Evolutionary conservation across 106 monocot genomes (phyloP), one percentile per base, ranked within the genome.

Genomic region (Dendrobium catenatum): DNA sequence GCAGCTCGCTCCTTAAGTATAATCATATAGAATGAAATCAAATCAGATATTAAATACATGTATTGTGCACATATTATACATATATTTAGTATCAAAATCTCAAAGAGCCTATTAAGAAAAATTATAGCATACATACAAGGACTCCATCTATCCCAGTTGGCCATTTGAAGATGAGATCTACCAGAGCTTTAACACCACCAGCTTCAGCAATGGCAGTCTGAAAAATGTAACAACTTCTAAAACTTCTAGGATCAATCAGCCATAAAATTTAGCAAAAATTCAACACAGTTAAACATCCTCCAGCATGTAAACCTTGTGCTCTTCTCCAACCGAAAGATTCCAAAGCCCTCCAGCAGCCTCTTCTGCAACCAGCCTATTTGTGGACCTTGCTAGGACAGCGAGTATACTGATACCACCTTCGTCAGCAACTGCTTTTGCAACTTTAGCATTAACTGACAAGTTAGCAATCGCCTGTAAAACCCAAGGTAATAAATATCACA

Each of bases 291-390:
- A 79, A 7, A 78, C 16, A 77, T 68, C 40, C 51, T 17, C 44
- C 9, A 41, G 41, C 2, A 79, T 42, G 42, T 47, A 20, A 77
- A 98, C 97, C 98, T 98, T 98, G 83, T 98, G 95, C 78, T 98
- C 98, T 82, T 98, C 98, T 18, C 98, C 98, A 37, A 98, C 98
- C 61, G 98, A 98, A 78, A 98, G 98, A 79, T 98, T 98, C 98
- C 98, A 98, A 78, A 98, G 95, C 59, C 98, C 98, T 73, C 98
- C 98, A 78, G 98, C 98, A 82, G 95, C 98, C 81, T 98, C 98
- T 86, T 98, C 98, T 70, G 95, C 98, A 73, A 98, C 98, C 78
- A 98, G 80, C 77, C 88, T 90, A 80, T 98, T 98, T 89, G 88
- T 88, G 55, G 98, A 98, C 79, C 88, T 89, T 43, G 98, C 95